Conservation (phyloP, 768 basidiomycete genomes). For the Boletus vinaceobasis region DNA sequence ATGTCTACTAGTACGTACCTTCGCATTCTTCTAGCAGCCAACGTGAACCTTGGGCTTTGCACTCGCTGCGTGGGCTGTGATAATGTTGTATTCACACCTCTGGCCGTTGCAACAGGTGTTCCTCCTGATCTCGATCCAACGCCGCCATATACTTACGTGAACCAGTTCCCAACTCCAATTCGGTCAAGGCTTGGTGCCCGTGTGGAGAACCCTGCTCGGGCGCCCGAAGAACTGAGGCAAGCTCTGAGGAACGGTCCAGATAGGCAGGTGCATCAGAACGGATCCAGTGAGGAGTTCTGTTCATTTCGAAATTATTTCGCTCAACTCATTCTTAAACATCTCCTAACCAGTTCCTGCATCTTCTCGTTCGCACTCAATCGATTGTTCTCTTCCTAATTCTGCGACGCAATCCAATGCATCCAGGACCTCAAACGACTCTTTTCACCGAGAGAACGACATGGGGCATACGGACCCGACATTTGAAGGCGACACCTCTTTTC, state of each 20-base stretch:
- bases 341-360: not conserved
- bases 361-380: not conserved
- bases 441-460: not conserved
- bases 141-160: slow-evolving; percentile 21
- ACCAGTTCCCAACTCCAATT: not conserved
- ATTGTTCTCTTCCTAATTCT: not conserved
- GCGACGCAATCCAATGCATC: slow-evolving; percentile 2
- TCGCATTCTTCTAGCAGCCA: not conserved
- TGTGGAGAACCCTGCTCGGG: slow-evolving; percentile 12
- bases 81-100: not conserved
- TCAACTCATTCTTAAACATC: not conserved
- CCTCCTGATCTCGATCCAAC: slow-evolving; percentile 19
- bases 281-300: not conserved
- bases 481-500: slow-evolving; percentile 21
- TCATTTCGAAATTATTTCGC: not conserved
- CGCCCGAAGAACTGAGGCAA: slow-evolving; percentile 23
- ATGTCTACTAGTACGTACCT: not conserved
- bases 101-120: not conserved
- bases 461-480: not conserved
- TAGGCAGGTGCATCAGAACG: not conserved
- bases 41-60: not conserved
- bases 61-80: not conserved
- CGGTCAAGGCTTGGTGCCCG: not conserved
- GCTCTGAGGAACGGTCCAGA: slow-evolving; percentile 10
- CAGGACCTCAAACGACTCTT: slow-evolving; percentile 1